These are phyloP conservation scores for Colletotrichum sp. DNA, from an alignment of 2,329 filamentous ascomycete genomes.

Conservation along the genomic window DNA sequence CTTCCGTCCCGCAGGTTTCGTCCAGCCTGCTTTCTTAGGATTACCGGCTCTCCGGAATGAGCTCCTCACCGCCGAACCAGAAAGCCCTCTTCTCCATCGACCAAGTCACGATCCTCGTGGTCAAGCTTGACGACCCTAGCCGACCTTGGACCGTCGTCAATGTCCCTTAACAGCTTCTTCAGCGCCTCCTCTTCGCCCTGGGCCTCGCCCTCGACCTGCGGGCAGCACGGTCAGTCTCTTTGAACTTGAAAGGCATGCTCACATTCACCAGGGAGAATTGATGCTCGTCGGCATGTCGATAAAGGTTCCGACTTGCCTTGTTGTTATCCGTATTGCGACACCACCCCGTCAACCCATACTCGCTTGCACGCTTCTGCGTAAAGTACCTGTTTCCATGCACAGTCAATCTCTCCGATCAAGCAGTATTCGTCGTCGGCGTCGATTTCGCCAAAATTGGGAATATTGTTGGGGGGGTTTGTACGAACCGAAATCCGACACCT, in stretches of 20 bases:
- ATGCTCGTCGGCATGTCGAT: background rate
- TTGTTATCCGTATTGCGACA: slow-evolving; percentile 62
- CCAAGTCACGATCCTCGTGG: slow-evolving; percentile 66
- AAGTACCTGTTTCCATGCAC: slow-evolving; percentile 49
- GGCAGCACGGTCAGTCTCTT: background rate
- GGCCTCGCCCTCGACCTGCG: slow-evolving; percentile 85
- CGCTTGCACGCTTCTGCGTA: slow-evolving; percentile 53
- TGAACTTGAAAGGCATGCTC: background rate
- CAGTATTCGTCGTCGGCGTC: background rate
- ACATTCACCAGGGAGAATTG: background rate
- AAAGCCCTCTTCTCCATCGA: slow-evolving; percentile 73
- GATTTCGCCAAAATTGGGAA: background rate
- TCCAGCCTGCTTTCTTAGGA: background rate
- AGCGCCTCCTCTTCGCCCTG: slow-evolving; percentile 74
- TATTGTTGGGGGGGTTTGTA: background rate
- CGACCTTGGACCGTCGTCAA: slow-evolving; percentile 74
- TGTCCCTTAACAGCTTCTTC: slow-evolving; percentile 72
- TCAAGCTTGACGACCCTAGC: slow-evolving; percentile 78
- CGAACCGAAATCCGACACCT: slow-evolving; percentile 63
- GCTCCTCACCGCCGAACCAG: slow-evolving; percentile 46
- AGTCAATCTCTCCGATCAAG: background rate
- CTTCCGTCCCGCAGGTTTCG: background rate
- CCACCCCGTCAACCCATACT: slow-evolving; percentile 62
- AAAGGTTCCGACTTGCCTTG: slow-evolving; percentile 45
- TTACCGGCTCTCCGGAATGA: background rate